These are phyloP conservation scores for Seiridium unicorne DNA, from an alignment of 2,329 filamentous ascomycete species.

Conservation along the genomic window DNA sequence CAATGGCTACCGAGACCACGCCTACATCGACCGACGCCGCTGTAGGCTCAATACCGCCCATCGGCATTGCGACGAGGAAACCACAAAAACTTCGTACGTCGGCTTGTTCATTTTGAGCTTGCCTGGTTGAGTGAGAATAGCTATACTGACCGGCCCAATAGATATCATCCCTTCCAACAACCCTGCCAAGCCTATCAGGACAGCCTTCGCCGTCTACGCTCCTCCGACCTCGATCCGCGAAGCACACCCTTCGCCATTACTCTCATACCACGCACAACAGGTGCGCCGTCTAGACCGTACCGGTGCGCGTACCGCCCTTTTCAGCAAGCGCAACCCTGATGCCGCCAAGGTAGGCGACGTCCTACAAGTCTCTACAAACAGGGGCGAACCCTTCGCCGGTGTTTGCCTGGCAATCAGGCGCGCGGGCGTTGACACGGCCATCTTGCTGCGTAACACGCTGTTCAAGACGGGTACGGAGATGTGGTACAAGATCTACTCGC, in stretches of 20 bases:
- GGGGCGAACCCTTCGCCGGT: constrained; percentile 84
- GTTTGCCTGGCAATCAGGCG: constrained; percentile 85
- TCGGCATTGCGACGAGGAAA: constrained; percentile 2
- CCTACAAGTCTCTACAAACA: constrained; percentile 79
- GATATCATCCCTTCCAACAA: constrained; percentile 28
- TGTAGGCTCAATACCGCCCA: constrained; percentile 10
- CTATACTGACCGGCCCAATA: constrained; percentile 9
- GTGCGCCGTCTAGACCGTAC: constrained; percentile 78
- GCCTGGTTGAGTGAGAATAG: too few species aligned
- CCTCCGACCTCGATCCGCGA: constrained; percentile 54
- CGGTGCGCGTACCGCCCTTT: constrained; percentile 77
- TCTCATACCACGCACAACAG: constrained; percentile 65
- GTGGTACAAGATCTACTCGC: constrained; percentile 95
- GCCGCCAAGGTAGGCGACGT: constrained; percentile 84
- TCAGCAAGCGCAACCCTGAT: constrained; percentile 75
- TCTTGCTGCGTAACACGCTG: constrained; percentile 82
- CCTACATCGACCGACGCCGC: constrained; percentile 13
- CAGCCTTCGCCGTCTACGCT: constrained; percentile 53
- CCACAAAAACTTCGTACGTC: constrained; percentile 18
- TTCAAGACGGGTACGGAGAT: constrained; percentile 90
- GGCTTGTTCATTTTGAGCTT: background rate
- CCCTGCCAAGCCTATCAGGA: constrained; percentile 29
- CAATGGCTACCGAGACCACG: constrained; percentile 42
- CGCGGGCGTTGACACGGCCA: constrained; percentile 83
- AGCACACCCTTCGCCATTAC: constrained; percentile 65